Conservation (phyloP, 345 rosid species). For the Mercurialis annua region DNA sequence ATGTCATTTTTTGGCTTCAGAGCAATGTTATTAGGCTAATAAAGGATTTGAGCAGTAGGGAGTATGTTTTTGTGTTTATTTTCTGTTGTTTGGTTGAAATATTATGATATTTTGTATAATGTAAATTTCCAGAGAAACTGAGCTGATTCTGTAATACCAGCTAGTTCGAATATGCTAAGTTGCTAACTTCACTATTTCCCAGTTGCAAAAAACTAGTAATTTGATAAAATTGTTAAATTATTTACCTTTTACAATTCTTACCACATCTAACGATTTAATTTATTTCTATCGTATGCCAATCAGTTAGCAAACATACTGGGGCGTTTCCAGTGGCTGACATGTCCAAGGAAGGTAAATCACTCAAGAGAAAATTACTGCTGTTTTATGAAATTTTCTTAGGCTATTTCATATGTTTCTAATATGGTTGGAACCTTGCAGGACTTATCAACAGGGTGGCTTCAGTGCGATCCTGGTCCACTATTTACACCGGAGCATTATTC, state of each 20-base stretch:
- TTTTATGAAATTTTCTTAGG: not conserved
- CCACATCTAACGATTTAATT: slow-evolving; percentile 4
- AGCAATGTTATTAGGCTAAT: not conserved
- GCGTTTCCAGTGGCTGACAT: slow-evolving; percentile 84
- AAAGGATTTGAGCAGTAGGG: not conserved
- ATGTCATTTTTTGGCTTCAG: not conserved
- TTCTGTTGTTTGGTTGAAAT: not conserved
- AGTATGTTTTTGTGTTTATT: not conserved
- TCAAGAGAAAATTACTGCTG: not conserved
- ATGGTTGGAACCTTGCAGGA: slow-evolving; percentile 49
- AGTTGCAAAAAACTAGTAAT: too few relatives aligned
- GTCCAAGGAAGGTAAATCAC: slow-evolving; percentile 77
- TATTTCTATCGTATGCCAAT: slow-evolving; percentile 20
- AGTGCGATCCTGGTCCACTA: slow-evolving; percentile 87
- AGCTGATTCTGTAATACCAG: too few relatives aligned
- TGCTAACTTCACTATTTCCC: not conserved
- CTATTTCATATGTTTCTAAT: slow-evolving; percentile 8
- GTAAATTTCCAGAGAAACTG: too few relatives aligned
- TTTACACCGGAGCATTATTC: slow-evolving; percentile 64
- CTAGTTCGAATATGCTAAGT: not conserved
- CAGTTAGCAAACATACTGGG: slow-evolving; percentile 90
- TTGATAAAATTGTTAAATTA: too few relatives aligned
- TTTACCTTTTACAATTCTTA: too few relatives aligned
- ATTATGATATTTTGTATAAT: too few relatives aligned
- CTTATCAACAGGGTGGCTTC: slow-evolving; percentile 91